Percentiles rank a stretch among this genome's conserved stretches.
Evolutionary conservation across 2,329 filamentous ascomycete genomes (phyloP).

Genomic region (Talaromyces atroroseus): DNA sequence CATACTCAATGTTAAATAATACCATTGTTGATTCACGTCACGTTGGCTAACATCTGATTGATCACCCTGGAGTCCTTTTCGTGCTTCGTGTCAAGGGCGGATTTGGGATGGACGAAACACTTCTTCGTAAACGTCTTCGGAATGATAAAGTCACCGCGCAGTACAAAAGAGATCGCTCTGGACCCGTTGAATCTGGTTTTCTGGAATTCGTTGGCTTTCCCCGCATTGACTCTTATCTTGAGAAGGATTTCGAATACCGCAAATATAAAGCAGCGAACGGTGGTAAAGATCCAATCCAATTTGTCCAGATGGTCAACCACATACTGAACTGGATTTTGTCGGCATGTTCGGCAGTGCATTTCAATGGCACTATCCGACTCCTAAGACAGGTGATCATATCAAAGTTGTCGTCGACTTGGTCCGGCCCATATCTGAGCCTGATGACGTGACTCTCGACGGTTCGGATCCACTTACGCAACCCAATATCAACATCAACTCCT

Average conservation of each 20-base stretch:
- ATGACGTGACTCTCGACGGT: conserved; percentile 35
- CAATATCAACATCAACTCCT: conserved; percentile 38
- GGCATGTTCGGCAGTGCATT: conserved; percentile 50
- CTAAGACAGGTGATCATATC: conserved; percentile 28
- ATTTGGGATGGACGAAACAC: conserved; percentile 31
- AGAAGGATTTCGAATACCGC: conserved; percentile 43
- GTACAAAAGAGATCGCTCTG: conserved; percentile 25
- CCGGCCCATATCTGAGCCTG: conserved; percentile 35
- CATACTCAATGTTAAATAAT: too few species aligned
- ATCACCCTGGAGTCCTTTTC: conserved; percentile 38
- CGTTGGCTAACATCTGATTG: conserved; percentile 38
- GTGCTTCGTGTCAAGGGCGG: conserved; percentile 40
- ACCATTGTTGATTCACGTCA: conserved; percentile 16
- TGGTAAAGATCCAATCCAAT: conserved; percentile 49
- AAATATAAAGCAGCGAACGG: conserved; percentile 36
- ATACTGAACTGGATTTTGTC: conserved; percentile 59
- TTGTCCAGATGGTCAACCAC: conserved; percentile 50
- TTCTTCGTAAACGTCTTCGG: conserved; percentile 32
- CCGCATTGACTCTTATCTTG: conserved; percentile 48
- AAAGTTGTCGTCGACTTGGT: conserved; percentile 30
- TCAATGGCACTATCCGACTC: conserved; percentile 41
- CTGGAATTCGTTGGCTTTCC: conserved; percentile 51
- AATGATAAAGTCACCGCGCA: conserved; percentile 27
- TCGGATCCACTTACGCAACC: conserved; percentile 32
- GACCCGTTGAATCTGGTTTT: conserved; percentile 31